Percentiles rank a stretch among this genome's conserved stretches.
Evolutionary conservation across 2,329 filamentous ascomycete genomes (phyloP).

Genomic region (Aspergillus sp.): DNA sequence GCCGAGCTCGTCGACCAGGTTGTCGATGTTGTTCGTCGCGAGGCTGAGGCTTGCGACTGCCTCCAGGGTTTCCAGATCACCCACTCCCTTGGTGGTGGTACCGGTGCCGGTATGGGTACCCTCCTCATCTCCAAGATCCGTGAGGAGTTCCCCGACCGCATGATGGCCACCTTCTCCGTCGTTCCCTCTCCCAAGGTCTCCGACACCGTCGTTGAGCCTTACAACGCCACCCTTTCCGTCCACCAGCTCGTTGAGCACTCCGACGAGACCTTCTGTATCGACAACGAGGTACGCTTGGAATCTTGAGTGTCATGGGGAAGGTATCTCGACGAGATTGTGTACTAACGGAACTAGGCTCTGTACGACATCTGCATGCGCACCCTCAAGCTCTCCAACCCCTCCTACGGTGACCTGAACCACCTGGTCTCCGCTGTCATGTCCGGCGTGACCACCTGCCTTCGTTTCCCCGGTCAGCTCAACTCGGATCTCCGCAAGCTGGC

Average conservation of each 20-base stretch:
- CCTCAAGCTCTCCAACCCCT: slow-evolving; percentile 96
- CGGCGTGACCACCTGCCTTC: slow-evolving; percentile 95
- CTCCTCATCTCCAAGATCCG: slow-evolving; percentile 99
- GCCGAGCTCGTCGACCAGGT: slow-evolving; percentile 98
- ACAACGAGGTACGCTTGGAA: slow-evolving; percentile 71
- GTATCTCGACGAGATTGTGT: neutral
- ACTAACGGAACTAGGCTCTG: slow-evolving; percentile 59
- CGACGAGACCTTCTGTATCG: slow-evolving; percentile 99
- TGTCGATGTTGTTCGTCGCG: slow-evolving; percentile 95
- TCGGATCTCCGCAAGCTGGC: slow-evolving; percentile 99
- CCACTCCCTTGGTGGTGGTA: slow-evolving; percentile 99
- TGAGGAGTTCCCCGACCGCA: slow-evolving; percentile 99
- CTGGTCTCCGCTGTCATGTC: slow-evolving; percentile 99
- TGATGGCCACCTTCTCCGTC: slow-evolving; percentile 99
- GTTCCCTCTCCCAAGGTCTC: slow-evolving; percentile 99
- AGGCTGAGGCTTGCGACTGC: slow-evolving; percentile 98
- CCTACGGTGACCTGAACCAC: slow-evolving; percentile 99
- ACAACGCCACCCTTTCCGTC: slow-evolving; percentile 98
- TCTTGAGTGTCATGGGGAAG: too few species aligned
- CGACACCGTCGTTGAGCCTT: slow-evolving; percentile 98
- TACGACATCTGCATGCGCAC: slow-evolving; percentile 99
- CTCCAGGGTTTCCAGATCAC: slow-evolving; percentile 99
- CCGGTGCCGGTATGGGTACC: slow-evolving; percentile 99
- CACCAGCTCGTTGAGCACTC: slow-evolving; percentile 99
- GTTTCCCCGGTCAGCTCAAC: slow-evolving; percentile 99